Conservation (phyloP, 495 filamentous ascomycete species). For the Penicillium pancosmium region DNA sequence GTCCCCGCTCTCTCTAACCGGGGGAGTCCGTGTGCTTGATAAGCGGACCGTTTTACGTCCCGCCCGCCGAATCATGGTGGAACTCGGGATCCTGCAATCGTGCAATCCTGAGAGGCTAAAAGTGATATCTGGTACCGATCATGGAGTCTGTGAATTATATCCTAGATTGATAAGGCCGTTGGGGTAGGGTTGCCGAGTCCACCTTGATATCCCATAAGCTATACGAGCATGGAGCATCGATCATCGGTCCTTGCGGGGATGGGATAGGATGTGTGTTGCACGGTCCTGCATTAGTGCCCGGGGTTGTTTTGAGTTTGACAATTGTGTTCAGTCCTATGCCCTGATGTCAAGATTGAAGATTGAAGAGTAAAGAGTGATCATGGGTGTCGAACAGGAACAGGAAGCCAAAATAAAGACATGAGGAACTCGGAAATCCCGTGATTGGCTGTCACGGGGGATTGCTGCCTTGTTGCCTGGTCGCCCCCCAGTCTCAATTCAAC, state of each 20-base stretch:
- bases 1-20: conserved; percentile 9
- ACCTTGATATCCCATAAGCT: background rate
- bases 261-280: conserved; percentile 4
- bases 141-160: too few relatives aligned
- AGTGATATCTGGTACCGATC: too few relatives aligned
- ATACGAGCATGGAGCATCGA: background rate
- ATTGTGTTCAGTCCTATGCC: background rate
- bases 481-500: background rate
- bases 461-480: conserved; percentile 5
- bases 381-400: background rate
- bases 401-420: background rate
- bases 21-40: conserved; percentile 16
- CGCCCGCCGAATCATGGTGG: background rate
- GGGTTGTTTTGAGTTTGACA: conserved; percentile 3
- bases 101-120: too few relatives aligned
- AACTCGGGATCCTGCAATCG: too few relatives aligned
- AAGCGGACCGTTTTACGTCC: conserved; percentile 8
- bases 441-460: conserved; percentile 14
- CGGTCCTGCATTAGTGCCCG: conserved; percentile 13
- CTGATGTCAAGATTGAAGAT: too few relatives aligned
- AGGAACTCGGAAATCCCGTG: conserved; percentile 8
- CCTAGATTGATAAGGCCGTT: too few relatives aligned
- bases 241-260: conserved; percentile 15
- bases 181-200: too few relatives aligned
- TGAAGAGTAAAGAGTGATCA: background rate